Percentiles rank a stretch among this genome's conserved stretches.
Conservation (phyloP, 2,329 filamentous ascomycete genomes). For the Eutypa lata region DNA sequence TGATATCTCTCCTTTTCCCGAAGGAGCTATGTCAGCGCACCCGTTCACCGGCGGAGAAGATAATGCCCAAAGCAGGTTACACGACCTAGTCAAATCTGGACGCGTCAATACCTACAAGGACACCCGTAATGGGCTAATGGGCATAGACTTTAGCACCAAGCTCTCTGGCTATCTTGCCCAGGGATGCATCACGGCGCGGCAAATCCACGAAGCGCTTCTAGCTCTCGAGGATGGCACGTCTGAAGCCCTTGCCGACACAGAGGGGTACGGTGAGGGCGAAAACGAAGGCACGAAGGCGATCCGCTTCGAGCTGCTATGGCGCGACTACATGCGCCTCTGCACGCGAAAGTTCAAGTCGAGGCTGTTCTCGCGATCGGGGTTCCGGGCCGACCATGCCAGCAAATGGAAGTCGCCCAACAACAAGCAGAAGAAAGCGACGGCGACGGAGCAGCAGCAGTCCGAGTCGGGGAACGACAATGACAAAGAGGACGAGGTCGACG, state of each 20-base stretch:
- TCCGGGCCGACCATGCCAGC: slow-evolving; percentile 45
- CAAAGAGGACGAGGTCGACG: slow-evolving; percentile 33
- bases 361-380: slow-evolving; percentile 65
- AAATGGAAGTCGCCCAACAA: slow-evolving; percentile 47
- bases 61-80: slow-evolving; percentile 54
- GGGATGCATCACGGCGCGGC: slow-evolving; percentile 69
- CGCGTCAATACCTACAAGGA: slow-evolving; percentile 63
- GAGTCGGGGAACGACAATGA: slow-evolving; percentile 23
- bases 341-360: slow-evolving; percentile 64
- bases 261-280: slow-evolving; percentile 66
- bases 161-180: slow-evolving; percentile 70
- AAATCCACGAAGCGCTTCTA: slow-evolving; percentile 65
- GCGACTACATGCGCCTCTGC: slow-evolving; percentile 79
- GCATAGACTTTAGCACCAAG: slow-evolving; percentile 71
- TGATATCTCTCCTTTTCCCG: slow-evolving; percentile 51
- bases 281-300: slow-evolving; percentile 68
- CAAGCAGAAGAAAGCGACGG: slow-evolving; percentile 4
- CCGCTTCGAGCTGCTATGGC: slow-evolving; percentile 72
- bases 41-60: slow-evolving; percentile 68
- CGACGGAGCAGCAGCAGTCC: slow-evolving; percentile 32
- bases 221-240: slow-evolving; percentile 65
- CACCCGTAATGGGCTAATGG: slow-evolving; percentile 69
- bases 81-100: slow-evolving; percentile 58
- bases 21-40: slow-evolving; percentile 55
- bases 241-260: slow-evolving; percentile 32